A percentile compares a stretch with the other conserved stretches of the same genome.
Evolutionary conservation across 2,329 filamentous ascomycete genomes (phyloP).

Genomic region (Penicillium corylophilum): DNA sequence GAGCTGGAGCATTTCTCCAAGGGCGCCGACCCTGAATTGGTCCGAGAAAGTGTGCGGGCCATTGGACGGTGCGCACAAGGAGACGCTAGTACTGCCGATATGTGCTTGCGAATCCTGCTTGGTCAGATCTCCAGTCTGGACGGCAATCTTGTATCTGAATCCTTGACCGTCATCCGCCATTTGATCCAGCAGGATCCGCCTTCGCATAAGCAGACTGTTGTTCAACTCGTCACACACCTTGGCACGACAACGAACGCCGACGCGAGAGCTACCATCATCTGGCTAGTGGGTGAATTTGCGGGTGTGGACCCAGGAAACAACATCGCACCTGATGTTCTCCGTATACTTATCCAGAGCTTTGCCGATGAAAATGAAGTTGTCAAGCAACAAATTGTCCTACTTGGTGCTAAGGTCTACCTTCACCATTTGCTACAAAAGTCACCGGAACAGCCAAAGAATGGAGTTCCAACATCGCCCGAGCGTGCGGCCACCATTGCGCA

Average conservation of each 20-base stretch:
- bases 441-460: constrained; percentile 18
- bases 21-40: constrained; percentile 69
- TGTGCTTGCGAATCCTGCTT: constrained; percentile 80
- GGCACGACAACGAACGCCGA: constrained; percentile 84
- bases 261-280: constrained; percentile 91
- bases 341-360: constrained; percentile 84
- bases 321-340: constrained; percentile 86
- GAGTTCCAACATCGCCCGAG: constrained; percentile 21
- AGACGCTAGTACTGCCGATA: constrained; percentile 66
- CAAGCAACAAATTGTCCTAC: constrained; percentile 85
- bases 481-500: constrained; percentile 14
- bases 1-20: constrained; percentile 93
- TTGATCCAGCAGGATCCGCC: constrained; percentile 87
- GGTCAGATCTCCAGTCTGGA: constrained; percentile 86
- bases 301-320: constrained; percentile 78
- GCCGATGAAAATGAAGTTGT: constrained; percentile 78
- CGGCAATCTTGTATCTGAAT: constrained; percentile 84
- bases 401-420: constrained; percentile 95
- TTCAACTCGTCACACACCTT: constrained; percentile 85
- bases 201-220: constrained; percentile 78
- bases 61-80: constrained; percentile 91
- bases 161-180: constrained; percentile 90
- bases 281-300: constrained; percentile 94
- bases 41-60: constrained; percentile 85
- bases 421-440: constrained; percentile 68